Evolutionary conservation across 129 eudicot species (phyloP).

Genomic region (Deinandra increscens): DNA sequence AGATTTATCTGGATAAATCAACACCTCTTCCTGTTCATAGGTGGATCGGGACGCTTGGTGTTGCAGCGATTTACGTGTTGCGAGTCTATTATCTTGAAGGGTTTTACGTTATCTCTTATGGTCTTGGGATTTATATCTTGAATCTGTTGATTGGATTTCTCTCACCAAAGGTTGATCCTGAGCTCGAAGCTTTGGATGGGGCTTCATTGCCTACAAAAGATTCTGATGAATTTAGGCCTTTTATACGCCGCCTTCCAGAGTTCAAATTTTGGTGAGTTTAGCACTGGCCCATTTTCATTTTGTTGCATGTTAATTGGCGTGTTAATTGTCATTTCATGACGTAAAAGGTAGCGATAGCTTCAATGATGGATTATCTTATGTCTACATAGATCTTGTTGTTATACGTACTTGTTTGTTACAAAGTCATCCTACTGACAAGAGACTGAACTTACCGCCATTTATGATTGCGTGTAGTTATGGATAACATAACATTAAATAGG

Average conservation of each 20-base stretch:
- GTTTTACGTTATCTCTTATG: slow-evolving; percentile 61
- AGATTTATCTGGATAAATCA: slow-evolving; percentile 53
- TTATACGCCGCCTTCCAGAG: slow-evolving; percentile 63
- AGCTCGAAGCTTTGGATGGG: slow-evolving; percentile 60
- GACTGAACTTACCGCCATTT: background rate
- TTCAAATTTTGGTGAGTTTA: slow-evolving; percentile 59
- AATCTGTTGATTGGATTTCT: slow-evolving; percentile 64
- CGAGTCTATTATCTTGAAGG: slow-evolving; percentile 57
- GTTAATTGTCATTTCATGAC: background rate
- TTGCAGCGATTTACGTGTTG: slow-evolving; percentile 41
- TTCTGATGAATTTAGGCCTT: slow-evolving; percentile 61
- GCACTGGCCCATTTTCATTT: background rate
- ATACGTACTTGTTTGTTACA: background rate
- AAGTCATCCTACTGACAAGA: background rate
- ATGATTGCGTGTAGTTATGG: background rate
- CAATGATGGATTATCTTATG: background rate
- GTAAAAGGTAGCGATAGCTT: background rate
- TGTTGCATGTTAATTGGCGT: background rate
- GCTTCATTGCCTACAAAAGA: slow-evolving; percentile 54
- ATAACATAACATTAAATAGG: background rate
- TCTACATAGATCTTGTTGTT: slow-evolving; percentile 1
- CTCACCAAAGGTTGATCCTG: slow-evolving; percentile 68
- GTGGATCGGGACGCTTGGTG: slow-evolving; percentile 62
- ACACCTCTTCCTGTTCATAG: slow-evolving; percentile 58
- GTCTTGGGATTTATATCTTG: slow-evolving; percentile 54